Percentiles rank a stretch among this genome's conserved stretches.
These are phyloP conservation scores for Hygrocybe punicea DNA, from an alignment of 768 basidiomycete species.

Conservation along the genomic window DNA sequence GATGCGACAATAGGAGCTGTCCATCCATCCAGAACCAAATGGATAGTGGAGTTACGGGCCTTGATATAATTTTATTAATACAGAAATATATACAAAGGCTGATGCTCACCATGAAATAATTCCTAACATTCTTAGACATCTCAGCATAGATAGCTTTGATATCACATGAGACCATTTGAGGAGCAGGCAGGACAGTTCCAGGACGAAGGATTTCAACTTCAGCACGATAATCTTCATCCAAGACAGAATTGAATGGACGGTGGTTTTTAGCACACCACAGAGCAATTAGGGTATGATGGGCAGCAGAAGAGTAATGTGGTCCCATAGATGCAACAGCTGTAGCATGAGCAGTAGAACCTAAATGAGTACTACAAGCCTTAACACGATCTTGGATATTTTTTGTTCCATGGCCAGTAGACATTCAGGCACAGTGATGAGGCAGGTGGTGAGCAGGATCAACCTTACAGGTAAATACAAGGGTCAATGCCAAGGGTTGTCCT, in stretches of 20 bases:
- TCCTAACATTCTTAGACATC: slow-evolving; percentile 8
- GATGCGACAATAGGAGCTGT: slow-evolving; percentile 27
- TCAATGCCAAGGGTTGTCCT: neutral
- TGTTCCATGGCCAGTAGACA: slow-evolving; percentile 9
- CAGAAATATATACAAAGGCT: neutral
- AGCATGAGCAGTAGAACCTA: neutral
- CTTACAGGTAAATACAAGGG: slow-evolving; percentile 13
- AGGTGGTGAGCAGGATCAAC: neutral
- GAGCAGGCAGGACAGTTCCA: slow-evolving; percentile 22
- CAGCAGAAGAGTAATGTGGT: slow-evolving; percentile 7
- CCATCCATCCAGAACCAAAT: slow-evolving; percentile 37
- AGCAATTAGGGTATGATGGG: slow-evolving; percentile 25
- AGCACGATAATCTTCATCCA: slow-evolving; percentile 20
- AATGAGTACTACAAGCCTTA: neutral
- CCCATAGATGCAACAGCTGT: neutral
- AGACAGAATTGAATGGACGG: slow-evolving; percentile 23
- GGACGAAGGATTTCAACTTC: slow-evolving; percentile 30
- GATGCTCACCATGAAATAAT: neutral
- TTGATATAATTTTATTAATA: slow-evolving; percentile 3
- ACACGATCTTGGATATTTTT: slow-evolving; percentile 9
- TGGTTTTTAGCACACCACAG: slow-evolving; percentile 17
- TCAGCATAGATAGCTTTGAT: slow-evolving; percentile 14
- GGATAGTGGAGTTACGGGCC: slow-evolving; percentile 17
- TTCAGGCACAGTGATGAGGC: neutral
- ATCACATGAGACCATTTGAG: slow-evolving; percentile 23